Evolutionary conservation across 2,329 filamentous ascomycete species (phyloP).

Genomic region (Neopestalotiopsis sp.): DNA sequence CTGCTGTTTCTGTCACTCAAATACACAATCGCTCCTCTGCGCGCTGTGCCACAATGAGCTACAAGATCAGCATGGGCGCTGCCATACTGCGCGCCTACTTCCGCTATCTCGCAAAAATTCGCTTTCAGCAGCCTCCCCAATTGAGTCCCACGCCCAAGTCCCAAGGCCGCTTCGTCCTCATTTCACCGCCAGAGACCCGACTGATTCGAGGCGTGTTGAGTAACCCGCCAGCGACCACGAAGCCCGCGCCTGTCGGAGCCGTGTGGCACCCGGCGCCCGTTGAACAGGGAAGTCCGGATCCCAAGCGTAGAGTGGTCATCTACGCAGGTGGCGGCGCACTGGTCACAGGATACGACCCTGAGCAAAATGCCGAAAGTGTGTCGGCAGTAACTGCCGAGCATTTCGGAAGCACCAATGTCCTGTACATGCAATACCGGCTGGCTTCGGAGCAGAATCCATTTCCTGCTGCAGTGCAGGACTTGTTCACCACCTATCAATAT

Average conservation of each 20-base stretch:
- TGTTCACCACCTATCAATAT: constrained; percentile 23
- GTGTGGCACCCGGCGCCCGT: constrained; percentile 22
- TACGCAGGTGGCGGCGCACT: constrained; percentile 23
- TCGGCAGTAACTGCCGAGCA: constrained; percentile 15
- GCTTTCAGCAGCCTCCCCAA: constrained; percentile 21
- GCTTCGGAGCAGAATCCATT: constrained; percentile 20
- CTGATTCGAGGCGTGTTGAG: constrained; percentile 22
- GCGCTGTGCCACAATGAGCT: constrained; percentile 24
- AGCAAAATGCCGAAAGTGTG: constrained; percentile 4
- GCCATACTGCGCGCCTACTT: constrained; percentile 21
- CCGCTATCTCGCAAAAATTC: constrained; percentile 17
- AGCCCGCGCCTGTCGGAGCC: constrained; percentile 23
- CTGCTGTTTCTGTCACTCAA: constrained; percentile 21
- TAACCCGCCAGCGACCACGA: not conserved
- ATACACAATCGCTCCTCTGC: constrained; percentile 21
- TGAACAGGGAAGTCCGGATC: not conserved
- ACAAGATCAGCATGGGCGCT: constrained; percentile 17
- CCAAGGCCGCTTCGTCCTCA: constrained; percentile 21
- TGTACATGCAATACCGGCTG: constrained; percentile 25
- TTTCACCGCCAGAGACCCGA: constrained; percentile 14
- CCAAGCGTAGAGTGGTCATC: constrained; percentile 20
- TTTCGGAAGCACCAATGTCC: constrained; percentile 18
- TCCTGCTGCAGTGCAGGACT: constrained; percentile 26
- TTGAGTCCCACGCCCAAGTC: constrained; percentile 19
- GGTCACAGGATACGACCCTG: constrained; percentile 23